Conservation (phyloP, 345 rosid species). For the Salix arbutifolia region DNA sequence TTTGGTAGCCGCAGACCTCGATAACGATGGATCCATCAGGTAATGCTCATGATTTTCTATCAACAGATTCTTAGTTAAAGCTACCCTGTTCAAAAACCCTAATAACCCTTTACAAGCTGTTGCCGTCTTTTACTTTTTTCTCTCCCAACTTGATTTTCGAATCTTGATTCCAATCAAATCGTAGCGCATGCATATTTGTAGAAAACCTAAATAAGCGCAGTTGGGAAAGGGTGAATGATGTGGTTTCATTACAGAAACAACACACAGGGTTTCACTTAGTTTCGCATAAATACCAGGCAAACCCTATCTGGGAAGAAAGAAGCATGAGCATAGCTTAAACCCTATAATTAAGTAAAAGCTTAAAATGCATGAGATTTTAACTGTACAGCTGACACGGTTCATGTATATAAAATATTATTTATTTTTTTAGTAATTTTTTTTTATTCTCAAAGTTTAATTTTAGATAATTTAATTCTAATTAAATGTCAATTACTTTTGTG, state of each 20-base stretch:
- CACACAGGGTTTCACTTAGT: background rate
- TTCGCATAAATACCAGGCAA: background rate
- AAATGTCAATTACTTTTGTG: too few relatives aligned
- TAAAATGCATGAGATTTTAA: too few relatives aligned
- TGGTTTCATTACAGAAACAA: background rate
- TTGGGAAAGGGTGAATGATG: background rate
- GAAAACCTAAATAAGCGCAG: too few relatives aligned
- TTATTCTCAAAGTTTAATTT: too few relatives aligned
- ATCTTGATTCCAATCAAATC: background rate
- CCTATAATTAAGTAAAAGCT: too few relatives aligned
- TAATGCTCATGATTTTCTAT: constrained; percentile 18
- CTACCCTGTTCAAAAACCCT: background rate
- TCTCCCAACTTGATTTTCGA: background rate
- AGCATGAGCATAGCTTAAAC: background rate
- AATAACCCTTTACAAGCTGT: background rate
- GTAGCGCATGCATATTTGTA: too few relatives aligned
- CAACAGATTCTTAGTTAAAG: background rate
- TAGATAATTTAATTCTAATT: too few relatives aligned
- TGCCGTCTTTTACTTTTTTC: background rate
- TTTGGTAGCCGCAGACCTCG: constrained; percentile 66
- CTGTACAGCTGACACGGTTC: too few relatives aligned
- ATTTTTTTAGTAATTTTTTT: too few relatives aligned
- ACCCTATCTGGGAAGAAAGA: background rate
- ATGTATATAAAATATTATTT: too few relatives aligned
- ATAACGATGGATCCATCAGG: constrained; percentile 70